These are phyloP conservation scores for Craterostigma plantagineum DNA, from an alignment of 257 asterid genomes.

Conservation along the genomic window DNA sequence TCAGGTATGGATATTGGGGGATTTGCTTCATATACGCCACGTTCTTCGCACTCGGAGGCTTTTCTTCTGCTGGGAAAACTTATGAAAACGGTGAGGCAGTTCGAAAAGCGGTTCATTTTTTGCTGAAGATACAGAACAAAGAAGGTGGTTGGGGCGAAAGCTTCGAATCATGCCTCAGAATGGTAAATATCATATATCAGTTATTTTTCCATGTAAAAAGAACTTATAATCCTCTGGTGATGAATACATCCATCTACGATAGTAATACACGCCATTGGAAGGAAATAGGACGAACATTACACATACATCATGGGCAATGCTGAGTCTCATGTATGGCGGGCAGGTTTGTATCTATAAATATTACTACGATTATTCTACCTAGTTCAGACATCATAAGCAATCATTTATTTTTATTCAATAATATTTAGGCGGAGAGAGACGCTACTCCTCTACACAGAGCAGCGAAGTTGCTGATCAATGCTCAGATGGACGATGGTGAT, in stretches of 20 bases:
- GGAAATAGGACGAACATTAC: conserved; percentile 58
- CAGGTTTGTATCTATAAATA: no score
- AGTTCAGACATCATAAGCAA: no score
- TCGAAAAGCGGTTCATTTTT: conserved; percentile 36
- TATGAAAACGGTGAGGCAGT: conserved; percentile 33
- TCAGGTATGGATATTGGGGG: conserved; percentile 80
- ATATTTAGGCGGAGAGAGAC: conserved; percentile 44
- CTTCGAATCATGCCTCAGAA: conserved; percentile 60
- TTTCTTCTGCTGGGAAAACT: conserved; percentile 36
- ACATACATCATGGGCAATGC: no score
- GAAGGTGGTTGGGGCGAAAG: conserved; percentile 91
- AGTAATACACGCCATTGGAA: conserved; percentile 63
- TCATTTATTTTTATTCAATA: neutral
- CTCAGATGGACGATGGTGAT: conserved; percentile 64
- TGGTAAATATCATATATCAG: conserved; percentile 18
- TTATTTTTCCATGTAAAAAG: no score
- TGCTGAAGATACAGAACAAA: conserved; percentile 38
- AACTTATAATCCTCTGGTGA: no score
- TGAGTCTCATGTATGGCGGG: no score
- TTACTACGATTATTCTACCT: no score
- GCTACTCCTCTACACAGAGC: conserved; percentile 57
- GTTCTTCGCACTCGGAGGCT: conserved; percentile 33
- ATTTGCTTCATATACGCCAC: conserved; percentile 66
- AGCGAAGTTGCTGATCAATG: conserved; percentile 54
- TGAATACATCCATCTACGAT: no score